Evolutionary conservation across 768 basidiomycete species (phyloP).

Genomic region (Atractiella rhizophila): DNA sequence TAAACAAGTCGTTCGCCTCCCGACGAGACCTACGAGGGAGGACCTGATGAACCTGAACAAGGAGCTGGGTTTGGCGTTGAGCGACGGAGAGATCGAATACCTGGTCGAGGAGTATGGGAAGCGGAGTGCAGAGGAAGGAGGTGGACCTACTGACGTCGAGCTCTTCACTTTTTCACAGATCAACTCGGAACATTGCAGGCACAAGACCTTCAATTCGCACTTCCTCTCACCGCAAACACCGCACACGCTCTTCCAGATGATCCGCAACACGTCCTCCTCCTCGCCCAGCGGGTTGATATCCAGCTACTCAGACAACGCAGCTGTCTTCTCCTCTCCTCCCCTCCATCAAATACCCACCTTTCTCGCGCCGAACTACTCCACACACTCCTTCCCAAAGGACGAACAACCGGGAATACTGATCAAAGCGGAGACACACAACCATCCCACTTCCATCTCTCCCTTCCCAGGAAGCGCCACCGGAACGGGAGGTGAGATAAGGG

Average conservation of each 20-base stretch:
- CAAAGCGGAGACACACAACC: slow-evolving; percentile 98
- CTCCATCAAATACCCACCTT: too few species aligned
- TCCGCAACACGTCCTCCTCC: slow-evolving; percentile 73
- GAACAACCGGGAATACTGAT: slow-evolving; percentile 71
- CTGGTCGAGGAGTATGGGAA: slow-evolving; percentile 71
- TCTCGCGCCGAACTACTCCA: slow-evolving; percentile 29
- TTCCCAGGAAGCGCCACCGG: slow-evolving; percentile 97
- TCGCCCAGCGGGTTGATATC: slow-evolving; percentile 58
- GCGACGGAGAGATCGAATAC: slow-evolving; percentile 70
- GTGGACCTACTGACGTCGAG: slow-evolving; percentile 88
- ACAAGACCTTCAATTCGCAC: slow-evolving; percentile 96
- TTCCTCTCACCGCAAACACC: slow-evolving; percentile 50
- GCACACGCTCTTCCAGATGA: slow-evolving; percentile 78
- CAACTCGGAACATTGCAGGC: slow-evolving; percentile 98
- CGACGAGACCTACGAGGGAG: slow-evolving; percentile 27
- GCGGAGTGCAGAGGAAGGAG: slow-evolving; percentile 17
- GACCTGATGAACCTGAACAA: slow-evolving; percentile 53
- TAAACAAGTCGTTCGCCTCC: slow-evolving; percentile 33
- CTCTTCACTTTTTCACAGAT: slow-evolving; percentile 99
- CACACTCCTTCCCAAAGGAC: too few species aligned
- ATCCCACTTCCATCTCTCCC: slow-evolving; percentile 92
- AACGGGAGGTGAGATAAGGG: slow-evolving; percentile 91
- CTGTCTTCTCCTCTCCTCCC: slow-evolving; percentile 77
- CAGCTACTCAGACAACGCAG: slow-evolving; percentile 94
- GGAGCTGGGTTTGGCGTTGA: slow-evolving; percentile 67